phyloP scores from a whole-genome alignment of 257 asterid species.

The Przewalskia tangutica region DNA sequence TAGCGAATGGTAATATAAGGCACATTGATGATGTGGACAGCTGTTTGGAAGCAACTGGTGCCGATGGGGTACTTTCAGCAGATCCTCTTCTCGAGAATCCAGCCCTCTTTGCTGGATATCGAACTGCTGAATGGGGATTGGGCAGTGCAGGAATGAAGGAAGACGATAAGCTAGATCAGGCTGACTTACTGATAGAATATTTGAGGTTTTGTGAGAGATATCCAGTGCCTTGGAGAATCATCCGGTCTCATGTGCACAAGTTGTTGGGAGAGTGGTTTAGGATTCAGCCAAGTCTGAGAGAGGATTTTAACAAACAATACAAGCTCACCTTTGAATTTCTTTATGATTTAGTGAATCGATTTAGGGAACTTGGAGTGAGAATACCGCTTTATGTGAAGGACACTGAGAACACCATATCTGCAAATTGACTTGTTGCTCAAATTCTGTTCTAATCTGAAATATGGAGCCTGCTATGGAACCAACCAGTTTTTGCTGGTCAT shows the following conservation, averaged over 20 bases:
- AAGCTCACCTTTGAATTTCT: slow-evolving; percentile 74
- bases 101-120: slow-evolving; percentile 81
- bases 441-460: background rate
- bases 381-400: slow-evolving; percentile 62
- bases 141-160: slow-evolving; percentile 25
- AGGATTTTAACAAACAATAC: slow-evolving; percentile 55
- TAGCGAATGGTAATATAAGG: slow-evolving; percentile 84
- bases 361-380: slow-evolving; percentile 52
- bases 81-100: slow-evolving; percentile 95
- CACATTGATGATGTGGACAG: slow-evolving; percentile 59
- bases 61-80: slow-evolving; percentile 82
- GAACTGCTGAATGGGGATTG: slow-evolving; percentile 57
- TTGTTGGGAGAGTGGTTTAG: slow-evolving; percentile 90
- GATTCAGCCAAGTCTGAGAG: slow-evolving; percentile 62
- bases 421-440: slow-evolving; percentile 22
- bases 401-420: background rate
- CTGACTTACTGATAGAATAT: slow-evolving; percentile 59
- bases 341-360: slow-evolving; percentile 51
- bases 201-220: slow-evolving; percentile 64
- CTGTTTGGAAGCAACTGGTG: slow-evolving; percentile 72
- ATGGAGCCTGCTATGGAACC: background rate
- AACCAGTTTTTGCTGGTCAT: background rate
- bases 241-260: slow-evolving; percentile 91
- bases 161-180: slow-evolving; percentile 63
- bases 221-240: slow-evolving; percentile 96